A percentile compares a stretch with the other conserved stretches of the same genome.
These are phyloP conservation scores for Hirschioporus abietinus DNA, from an alignment of 768 basidiomycete genomes.

Conservation along the genomic window DNA sequence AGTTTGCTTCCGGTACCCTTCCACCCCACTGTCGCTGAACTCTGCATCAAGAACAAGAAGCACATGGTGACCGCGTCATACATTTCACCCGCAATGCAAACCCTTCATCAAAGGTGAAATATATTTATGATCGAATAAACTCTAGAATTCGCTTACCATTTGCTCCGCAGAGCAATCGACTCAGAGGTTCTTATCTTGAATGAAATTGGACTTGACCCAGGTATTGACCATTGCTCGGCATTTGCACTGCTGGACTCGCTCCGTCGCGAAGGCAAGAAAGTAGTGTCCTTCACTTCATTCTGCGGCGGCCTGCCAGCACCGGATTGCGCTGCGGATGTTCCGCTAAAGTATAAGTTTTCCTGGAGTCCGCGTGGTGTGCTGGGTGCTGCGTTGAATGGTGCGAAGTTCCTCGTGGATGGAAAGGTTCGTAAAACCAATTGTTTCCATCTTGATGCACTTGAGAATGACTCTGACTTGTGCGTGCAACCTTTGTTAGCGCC, in stretches of 20 bases:
- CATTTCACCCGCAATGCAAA: constrained; percentile 71
- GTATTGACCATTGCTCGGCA: constrained; percentile 86
- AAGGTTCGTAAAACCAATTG: constrained; percentile 36
- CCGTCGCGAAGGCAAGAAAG: constrained; percentile 43
- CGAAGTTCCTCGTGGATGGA: constrained; percentile 54
- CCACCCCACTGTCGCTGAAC: constrained; percentile 64
- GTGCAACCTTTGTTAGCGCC: constrained; percentile 28
- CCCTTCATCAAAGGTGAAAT: constrained; percentile 53
- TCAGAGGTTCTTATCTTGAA: constrained; percentile 74
- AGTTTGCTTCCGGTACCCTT: constrained; percentile 78
- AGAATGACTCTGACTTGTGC: neutral
- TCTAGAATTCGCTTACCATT: no score
- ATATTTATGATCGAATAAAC: neutral
- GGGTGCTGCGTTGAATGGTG: constrained; percentile 69
- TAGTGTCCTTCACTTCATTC: constrained; percentile 80
- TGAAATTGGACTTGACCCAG: constrained; percentile 88
- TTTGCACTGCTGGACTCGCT: constrained; percentile 59
- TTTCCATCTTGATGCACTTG: neutral
- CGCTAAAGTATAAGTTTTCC: constrained; percentile 88
- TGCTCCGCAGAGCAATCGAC: constrained; percentile 43
- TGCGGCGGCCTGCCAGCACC: constrained; percentile 91
- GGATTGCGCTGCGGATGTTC: constrained; percentile 49
- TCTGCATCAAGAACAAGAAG: constrained; percentile 63
- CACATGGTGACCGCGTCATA: constrained; percentile 93
- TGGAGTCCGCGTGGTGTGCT: constrained; percentile 91